phyloP scores from a whole-genome alignment of 495 filamentous ascomycete genomes.

The Xylaria scruposa region DNA sequence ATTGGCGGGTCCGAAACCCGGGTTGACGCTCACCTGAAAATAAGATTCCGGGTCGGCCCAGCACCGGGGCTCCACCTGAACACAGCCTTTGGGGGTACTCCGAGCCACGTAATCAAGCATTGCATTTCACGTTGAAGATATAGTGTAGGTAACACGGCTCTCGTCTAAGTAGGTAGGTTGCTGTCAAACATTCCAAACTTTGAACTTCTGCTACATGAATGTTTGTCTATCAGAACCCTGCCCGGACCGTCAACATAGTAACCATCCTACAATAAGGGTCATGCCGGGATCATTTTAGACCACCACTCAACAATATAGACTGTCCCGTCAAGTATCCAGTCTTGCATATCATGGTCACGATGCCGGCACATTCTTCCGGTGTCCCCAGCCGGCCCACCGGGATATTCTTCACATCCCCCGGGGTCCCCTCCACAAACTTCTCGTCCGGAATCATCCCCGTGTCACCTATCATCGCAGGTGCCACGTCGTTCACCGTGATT shows the following conservation, averaged over 20 bases:
- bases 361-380: slow-evolving; percentile 72
- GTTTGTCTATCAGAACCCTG: not conserved
- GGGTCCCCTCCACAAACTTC: slow-evolving; percentile 53
- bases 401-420: slow-evolving; percentile 61
- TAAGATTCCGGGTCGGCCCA: slow-evolving; percentile 5
- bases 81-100: not conserved
- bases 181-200: not conserved
- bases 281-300: slow-evolving; percentile 47
- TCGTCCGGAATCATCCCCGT: slow-evolving; percentile 70
- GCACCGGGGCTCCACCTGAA: not conserved
- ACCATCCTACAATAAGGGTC: not conserved
- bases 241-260: not conserved
- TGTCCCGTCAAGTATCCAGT: slow-evolving; percentile 76
- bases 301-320: slow-evolving; percentile 64
- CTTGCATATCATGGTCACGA: slow-evolving; percentile 69
- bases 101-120: slow-evolving; percentile 1
- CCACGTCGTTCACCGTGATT: slow-evolving; percentile 78
- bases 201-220: not conserved
- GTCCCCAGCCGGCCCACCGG: slow-evolving; percentile 68
- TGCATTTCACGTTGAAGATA: not conserved
- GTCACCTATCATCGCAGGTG: slow-evolving; percentile 76
- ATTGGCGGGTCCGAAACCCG: slow-evolving; percentile 4
- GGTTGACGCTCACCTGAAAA: not conserved
- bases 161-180: not conserved
- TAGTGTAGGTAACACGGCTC: not conserved